Percentiles rank a stretch among this genome's conserved stretches.
phyloP scores from a whole-genome alignment of 805 yeast species.

The Pichia sporocuriosa region DNA sequence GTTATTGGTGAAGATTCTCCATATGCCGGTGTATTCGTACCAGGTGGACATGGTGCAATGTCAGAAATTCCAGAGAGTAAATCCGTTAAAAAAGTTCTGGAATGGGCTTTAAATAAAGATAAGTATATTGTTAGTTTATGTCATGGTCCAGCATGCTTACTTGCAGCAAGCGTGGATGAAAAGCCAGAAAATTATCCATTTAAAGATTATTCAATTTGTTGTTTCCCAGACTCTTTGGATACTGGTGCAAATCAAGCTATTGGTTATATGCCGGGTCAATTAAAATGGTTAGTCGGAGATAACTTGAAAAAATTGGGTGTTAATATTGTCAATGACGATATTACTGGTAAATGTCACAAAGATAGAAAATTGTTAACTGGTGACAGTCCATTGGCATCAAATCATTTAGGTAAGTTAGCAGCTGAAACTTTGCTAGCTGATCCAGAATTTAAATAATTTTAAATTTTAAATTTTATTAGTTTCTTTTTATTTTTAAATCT shows the following conservation, averaged over 20 bases:
- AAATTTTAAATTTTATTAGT: neutral
- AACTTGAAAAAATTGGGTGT: conserved; percentile 6
- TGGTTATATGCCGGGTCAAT: conserved; percentile 12
- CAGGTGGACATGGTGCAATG: conserved; percentile 12
- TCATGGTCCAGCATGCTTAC: conserved; percentile 10
- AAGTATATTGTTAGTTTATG: conserved; percentile 9
- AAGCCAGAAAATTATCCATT: conserved; percentile 8
- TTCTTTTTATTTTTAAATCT: neutral
- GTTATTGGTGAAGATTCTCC: conserved; percentile 1
- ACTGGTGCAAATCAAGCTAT: conserved; percentile 9
- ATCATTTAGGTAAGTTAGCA: conserved; percentile 10
- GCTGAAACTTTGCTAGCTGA: conserved; percentile 10
- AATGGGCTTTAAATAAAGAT: conserved; percentile 9
- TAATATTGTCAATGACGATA: conserved; percentile 5
- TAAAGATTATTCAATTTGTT: conserved; percentile 7
- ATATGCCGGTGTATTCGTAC: conserved; percentile 12
- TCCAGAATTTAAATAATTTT: conserved; percentile 15
- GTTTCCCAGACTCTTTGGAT: conserved; percentile 12
- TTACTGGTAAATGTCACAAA: conserved; percentile 8
- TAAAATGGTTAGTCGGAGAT: conserved; percentile 11
- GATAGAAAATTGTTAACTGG: conserved; percentile 9
- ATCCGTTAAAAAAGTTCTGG: conserved; percentile 3
- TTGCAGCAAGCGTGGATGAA: conserved; percentile 6
- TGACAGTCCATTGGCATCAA: conserved; percentile 12
- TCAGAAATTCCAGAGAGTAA: conserved; percentile 8